Base-by-base conservation (phyloP, 192 early-diverging fungal genomes). In the Linnemannia zychae region DNA sequence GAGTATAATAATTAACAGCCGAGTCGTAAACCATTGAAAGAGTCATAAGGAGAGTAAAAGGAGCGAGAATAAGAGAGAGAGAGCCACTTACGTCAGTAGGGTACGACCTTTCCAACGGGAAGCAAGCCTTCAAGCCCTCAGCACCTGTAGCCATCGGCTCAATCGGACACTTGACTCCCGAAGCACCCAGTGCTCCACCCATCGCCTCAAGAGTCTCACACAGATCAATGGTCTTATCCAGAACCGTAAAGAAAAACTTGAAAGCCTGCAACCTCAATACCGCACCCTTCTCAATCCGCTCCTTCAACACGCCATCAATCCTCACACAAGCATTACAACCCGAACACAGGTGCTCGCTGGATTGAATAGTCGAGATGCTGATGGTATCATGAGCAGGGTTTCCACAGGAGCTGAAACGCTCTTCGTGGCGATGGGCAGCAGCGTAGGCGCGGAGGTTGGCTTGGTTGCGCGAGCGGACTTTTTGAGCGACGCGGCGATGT, bases 251-350 rank as follows among this genome's bases (percentile, higher is more conserved):
- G 37, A 73, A 33, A 37, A 80, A 74, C 36, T 80, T 75, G 6
- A 24, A 46, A 20, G 52, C 79, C 50, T 53, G 22, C 7, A 74
- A 20, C 16, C n/a, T 44, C 24, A 74, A 46, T 6, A 12, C 44
- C 37, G 72, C 44, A 2, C 79, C 79, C 46, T 74, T n/a, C 13
- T 52, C 50, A 49, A 80, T 31, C 34, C 28, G 18, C 6, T 20
- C 72, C 28, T 22, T 31, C 1, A 80, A 17, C 0, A 40, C 0
- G 0, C 79, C 72, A 22, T 73, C 66, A 36, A 74, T 22, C 6
- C 38, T 36, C 47, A 80, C 53, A 50, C 79, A 80, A 17, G 79
- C 79, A 0, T 69, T 53, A 47, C 72, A 74, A 7, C 72, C 72
- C 12, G 66, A 74, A 37, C 79, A 74, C 6, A 74, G 48, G 24